Evolutionary conservation across 441 rosid species (phyloP).

Genomic region (Pelargonium cotyledonis): DNA sequence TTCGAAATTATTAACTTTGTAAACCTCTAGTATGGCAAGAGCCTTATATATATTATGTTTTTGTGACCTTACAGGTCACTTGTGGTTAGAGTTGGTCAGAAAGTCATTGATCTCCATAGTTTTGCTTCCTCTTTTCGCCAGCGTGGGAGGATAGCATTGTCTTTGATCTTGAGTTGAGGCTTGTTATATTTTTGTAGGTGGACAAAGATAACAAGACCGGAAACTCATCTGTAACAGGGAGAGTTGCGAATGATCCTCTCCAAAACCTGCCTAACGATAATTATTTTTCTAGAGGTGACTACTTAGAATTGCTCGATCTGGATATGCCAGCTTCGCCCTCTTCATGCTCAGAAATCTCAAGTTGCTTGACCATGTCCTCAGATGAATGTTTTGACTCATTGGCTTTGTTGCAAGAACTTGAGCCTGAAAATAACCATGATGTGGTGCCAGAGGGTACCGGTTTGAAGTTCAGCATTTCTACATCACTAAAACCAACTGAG

Average conservation of each 20-base stretch:
- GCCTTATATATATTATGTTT: no score
- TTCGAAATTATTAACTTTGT: no score
- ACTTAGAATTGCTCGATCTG: conserved; percentile 47
- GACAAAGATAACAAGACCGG: conserved; percentile 18
- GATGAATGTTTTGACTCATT: conserved; percentile 37
- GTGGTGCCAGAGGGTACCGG: conserved; percentile 13
- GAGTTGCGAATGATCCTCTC: conserved; percentile 17
- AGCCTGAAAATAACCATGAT: conserved; percentile 19
- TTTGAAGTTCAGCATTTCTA: conserved; percentile 24
- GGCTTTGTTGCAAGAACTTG: conserved; percentile 36
- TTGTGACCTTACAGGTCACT: background rate
- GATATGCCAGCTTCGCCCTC: conserved; percentile 31
- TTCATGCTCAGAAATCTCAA: conserved; percentile 53
- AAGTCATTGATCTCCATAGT: background rate
- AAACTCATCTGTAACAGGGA: conserved; percentile 20
- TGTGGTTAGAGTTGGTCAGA: background rate
- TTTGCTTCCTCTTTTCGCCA: background rate
- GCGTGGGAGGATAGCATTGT: background rate
- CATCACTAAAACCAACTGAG: conserved; percentile 23
- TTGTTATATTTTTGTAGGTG: conserved; percentile 28
- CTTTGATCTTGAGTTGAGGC: conserved; percentile 20
- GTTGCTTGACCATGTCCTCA: conserved; percentile 43
- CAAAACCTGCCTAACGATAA: conserved; percentile 20
- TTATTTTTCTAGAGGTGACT: conserved; percentile 26
- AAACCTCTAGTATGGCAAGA: background rate